phyloP scores from a whole-genome alignment of 164 flowering plant genomes.

The Amborella trichopoda region DNA sequence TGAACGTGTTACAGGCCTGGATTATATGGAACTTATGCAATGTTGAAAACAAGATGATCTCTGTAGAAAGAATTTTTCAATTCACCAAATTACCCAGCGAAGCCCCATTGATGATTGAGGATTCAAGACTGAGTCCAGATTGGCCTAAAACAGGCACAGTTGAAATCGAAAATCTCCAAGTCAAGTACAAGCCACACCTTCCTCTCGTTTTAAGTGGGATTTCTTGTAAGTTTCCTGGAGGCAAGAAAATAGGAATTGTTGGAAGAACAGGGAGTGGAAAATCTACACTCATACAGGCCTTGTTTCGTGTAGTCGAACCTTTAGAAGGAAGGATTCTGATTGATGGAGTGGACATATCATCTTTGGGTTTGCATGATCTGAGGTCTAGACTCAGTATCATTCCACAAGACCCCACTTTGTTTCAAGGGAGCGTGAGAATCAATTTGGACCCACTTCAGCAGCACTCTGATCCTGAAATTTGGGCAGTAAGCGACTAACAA shows the following conservation, averaged over 20 bases:
- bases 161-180: conserved; percentile 41
- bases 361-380: conserved; percentile 64
- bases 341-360: conserved; percentile 55
- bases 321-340: conserved; percentile 45
- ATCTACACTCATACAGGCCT: conserved; percentile 77
- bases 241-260: conserved; percentile 64
- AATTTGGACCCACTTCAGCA: conserved; percentile 65
- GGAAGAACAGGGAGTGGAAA: conserved; percentile 95
- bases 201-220: conserved; percentile 65
- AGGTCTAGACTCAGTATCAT: conserved; percentile 62
- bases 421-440: conserved; percentile 70
- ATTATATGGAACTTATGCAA: conserved; percentile 77
- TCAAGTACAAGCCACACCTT: conserved; percentile 44
- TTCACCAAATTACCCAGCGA: conserved; percentile 55
- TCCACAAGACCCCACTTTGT: conserved; percentile 77
- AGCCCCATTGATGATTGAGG: conserved; percentile 56
- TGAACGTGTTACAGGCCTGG: conserved; percentile 75
- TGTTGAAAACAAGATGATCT: conserved; percentile 83
- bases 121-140: conserved; percentile 35
- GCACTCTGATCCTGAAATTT: conserved; percentile 59
- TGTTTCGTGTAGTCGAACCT: conserved; percentile 73
- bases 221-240: conserved; percentile 57
- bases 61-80: conserved; percentile 74
- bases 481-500: conserved; percentile 83
- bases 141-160: conserved; percentile 62